A percentile compares a stretch with the other conserved stretches of the same genome.
Conservation (phyloP, 805 yeast genomes). For the Kluyveromyces dobzhanskii region DNA sequence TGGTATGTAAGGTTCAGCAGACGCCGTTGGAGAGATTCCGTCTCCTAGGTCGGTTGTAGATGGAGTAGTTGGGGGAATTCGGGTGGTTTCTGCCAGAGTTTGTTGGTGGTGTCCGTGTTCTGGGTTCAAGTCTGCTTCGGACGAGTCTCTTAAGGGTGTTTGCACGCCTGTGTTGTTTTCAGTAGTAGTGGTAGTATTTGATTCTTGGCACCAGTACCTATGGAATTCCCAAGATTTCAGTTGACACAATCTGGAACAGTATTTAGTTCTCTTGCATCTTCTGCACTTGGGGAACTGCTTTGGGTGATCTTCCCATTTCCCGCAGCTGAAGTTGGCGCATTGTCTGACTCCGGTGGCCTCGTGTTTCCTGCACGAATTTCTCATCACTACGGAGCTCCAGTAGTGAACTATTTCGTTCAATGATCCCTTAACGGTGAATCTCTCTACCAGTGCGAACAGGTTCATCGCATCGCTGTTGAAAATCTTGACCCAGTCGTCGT, state of each 20-base stretch:
- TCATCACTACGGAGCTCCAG: constrained; percentile 98
- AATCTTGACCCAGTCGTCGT: constrained; percentile 27
- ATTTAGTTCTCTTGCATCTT: constrained; percentile 88
- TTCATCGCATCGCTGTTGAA: constrained; percentile 45
- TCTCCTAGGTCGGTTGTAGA: no score
- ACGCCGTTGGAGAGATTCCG: no score
- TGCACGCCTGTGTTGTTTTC: constrained; percentile 13
- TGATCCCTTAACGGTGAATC: constrained; percentile 61
- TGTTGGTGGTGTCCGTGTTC: no score
- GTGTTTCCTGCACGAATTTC: constrained; percentile 89
- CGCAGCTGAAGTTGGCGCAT: constrained; percentile 90
- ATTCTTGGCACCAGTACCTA: constrained; percentile 81
- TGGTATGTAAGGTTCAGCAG: no score
- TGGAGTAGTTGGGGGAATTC: no score
- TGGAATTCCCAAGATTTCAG: constrained; percentile 87
- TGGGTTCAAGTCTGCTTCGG: no score
- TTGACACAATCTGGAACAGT: constrained; percentile 90
- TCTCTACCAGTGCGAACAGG: constrained; percentile 85
- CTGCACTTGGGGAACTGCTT: constrained; percentile 93
- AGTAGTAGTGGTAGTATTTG: constrained; percentile 18
- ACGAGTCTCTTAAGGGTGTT: constrained; percentile 8
- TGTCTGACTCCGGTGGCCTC: constrained; percentile 84
- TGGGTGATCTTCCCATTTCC: constrained; percentile 86
- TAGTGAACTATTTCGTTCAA: constrained; percentile 77
- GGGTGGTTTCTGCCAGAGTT: no score